These are phyloP conservation scores for Entamoeba dispar DNA, from an alignment of 208 protist species.

Conservation along the genomic window DNA sequence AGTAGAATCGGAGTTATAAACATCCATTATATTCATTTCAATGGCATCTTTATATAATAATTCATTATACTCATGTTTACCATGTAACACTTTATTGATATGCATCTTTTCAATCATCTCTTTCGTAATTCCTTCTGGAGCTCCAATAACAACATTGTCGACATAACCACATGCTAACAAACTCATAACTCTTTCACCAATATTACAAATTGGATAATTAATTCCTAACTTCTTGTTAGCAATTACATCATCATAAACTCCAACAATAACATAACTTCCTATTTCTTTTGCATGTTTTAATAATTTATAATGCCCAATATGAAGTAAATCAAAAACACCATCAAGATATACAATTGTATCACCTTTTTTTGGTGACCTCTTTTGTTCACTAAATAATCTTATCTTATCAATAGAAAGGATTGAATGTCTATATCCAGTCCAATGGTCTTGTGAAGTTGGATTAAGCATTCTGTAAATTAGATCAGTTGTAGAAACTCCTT, in stretches of 20 bases:
- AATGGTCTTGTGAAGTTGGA: slow-evolving; percentile 45
- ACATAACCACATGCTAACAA: slow-evolving; percentile 80
- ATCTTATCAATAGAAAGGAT: slow-evolving; percentile 4
- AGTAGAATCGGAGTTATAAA: neutral
- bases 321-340: slow-evolving; percentile 82
- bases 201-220: slow-evolving; percentile 87
- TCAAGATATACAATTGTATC: slow-evolving; percentile 79
- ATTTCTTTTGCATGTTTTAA: slow-evolving; percentile 63
- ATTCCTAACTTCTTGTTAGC: slow-evolving; percentile 59
- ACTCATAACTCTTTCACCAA: slow-evolving; percentile 77
- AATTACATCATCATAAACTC: slow-evolving; percentile 69
- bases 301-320: slow-evolving; percentile 54
- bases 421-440: neutral
- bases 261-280: slow-evolving; percentile 77
- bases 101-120: slow-evolving; percentile 64
- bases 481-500: slow-evolving; percentile 85
- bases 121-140: slow-evolving; percentile 62
- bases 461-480: slow-evolving; percentile 82
- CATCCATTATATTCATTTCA: neutral
- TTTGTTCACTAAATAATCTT: slow-evolving; percentile 49
- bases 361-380: slow-evolving; percentile 35
- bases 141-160: slow-evolving; percentile 88
- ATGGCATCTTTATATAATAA: neutral
- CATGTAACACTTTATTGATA: slow-evolving; percentile 54
- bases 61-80: slow-evolving; percentile 8